Evolutionary conservation across 2,329 filamentous ascomycete species (phyloP).

Genomic region (Alternaria incomplexa): DNA sequence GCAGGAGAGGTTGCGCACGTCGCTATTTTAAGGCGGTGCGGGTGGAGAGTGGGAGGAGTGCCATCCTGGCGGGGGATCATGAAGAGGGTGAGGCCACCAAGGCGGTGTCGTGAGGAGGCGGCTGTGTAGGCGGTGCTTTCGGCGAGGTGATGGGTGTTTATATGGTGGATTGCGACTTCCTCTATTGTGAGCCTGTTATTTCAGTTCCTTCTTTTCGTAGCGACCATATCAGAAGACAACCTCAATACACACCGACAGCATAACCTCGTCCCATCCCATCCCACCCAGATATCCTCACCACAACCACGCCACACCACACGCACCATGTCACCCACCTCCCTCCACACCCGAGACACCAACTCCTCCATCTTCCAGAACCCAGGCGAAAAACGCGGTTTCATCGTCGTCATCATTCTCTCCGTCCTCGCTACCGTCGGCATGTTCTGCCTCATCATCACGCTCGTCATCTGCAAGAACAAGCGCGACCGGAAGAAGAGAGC

Average conservation of each 20-base stretch:
- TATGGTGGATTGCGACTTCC: background rate
- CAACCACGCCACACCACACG: background rate
- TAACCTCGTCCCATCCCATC: background rate
- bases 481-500: slow-evolving; percentile 1
- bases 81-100: background rate
- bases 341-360: background rate
- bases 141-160: background rate
- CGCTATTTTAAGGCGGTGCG: background rate
- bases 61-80: background rate
- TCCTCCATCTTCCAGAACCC: slow-evolving; percentile 7
- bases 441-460: slow-evolving; percentile 2
- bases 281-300: background rate
- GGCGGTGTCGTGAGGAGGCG: background rate
- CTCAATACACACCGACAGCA: background rate
- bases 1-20: background rate
- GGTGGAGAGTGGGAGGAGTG: background rate
- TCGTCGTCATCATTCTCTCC: slow-evolving; percentile 7
- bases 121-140: background rate
- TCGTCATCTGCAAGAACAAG: slow-evolving; percentile 5
- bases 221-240: background rate
- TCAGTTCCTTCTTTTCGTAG: background rate
- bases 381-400: slow-evolving; percentile 1
- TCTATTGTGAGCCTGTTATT: background rate
- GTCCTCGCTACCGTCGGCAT: slow-evolving; percentile 7
- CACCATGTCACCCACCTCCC: background rate